These are phyloP conservation scores for Solanum hybrid DNA, from an alignment of 305 asterid species.

Conservation along the genomic window DNA sequence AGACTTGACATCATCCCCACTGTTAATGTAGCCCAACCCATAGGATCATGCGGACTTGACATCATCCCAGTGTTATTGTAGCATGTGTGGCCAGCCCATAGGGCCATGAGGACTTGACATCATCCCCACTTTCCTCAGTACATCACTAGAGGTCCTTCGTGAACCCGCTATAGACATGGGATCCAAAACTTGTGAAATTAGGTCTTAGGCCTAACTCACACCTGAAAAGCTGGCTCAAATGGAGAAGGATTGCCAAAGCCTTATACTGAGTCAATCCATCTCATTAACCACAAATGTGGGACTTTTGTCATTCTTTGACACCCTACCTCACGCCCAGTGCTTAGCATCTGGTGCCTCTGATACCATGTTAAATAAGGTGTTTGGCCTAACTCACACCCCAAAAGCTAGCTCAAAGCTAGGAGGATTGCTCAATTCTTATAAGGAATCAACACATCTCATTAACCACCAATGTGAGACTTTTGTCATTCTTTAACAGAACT, in stretches of 20 bases:
- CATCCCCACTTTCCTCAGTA: not conserved
- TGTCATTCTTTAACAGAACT: not conserved
- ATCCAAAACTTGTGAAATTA: not conserved
- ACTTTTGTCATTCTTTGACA: not conserved
- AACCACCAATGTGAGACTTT: not conserved
- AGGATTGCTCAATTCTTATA: not conserved
- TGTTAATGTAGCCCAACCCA: too few species aligned
- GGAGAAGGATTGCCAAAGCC: not conserved
- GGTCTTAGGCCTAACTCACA: not conserved
- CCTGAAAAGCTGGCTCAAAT: not conserved
- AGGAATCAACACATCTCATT: not conserved
- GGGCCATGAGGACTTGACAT: not conserved
- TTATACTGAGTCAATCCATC: not conserved
- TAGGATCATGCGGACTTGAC: too few species aligned
- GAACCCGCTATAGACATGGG: not conserved
- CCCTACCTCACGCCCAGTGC: not conserved
- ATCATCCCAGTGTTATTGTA: too few species aligned
- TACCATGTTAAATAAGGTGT: not conserved
- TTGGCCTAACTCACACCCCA: not conserved
- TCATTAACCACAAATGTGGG: not conserved
- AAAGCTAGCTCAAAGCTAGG: too few species aligned
- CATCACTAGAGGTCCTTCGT: not conserved
- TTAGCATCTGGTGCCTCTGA: not conserved
- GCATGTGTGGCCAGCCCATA: too few species aligned
- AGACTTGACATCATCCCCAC: too few species aligned